Evolutionary conservation across 371 early-diverging fungal genomes (phyloP).

Genomic region (Lichtheimia corymbifera): DNA sequence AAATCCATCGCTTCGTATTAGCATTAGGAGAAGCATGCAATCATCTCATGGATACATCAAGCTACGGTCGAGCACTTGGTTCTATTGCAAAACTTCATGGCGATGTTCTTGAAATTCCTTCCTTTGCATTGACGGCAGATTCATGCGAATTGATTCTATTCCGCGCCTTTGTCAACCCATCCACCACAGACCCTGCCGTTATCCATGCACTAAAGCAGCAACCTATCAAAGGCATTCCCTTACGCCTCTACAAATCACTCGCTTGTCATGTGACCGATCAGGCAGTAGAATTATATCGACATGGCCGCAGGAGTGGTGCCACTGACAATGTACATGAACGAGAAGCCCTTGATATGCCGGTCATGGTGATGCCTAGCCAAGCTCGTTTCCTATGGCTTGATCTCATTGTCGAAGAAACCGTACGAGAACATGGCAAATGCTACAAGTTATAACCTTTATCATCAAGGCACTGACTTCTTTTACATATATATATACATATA

Average conservation of each 20-base stretch:
- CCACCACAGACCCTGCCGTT: constrained; percentile 12
- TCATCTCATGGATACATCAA: constrained; percentile 20
- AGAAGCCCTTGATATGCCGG: constrained; percentile 15
- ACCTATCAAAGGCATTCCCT: constrained; percentile 33
- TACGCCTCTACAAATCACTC: constrained; percentile 27
- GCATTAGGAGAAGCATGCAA: constrained; percentile 27
- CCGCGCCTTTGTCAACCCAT: constrained; percentile 19
- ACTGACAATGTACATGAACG: background rate
- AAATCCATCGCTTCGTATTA: constrained; percentile 19
- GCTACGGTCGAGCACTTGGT: constrained; percentile 22
- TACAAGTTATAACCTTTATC: too few relatives aligned
- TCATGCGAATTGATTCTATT: constrained; percentile 42
- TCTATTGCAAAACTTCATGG: constrained; percentile 27
- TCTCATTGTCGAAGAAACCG: constrained; percentile 24
- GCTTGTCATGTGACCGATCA: constrained; percentile 22
- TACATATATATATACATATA: too few relatives aligned
- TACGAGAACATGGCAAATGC: constrained; percentile 3
- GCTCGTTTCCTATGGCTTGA: constrained; percentile 43
- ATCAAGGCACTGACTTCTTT: too few relatives aligned
- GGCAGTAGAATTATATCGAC: constrained; percentile 22
- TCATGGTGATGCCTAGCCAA: constrained; percentile 21
- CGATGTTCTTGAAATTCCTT: constrained; percentile 38
- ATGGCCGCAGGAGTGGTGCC: background rate
- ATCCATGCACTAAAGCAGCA: constrained; percentile 30
- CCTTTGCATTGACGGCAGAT: constrained; percentile 28